Percentiles rank a stretch among this genome's conserved stretches.
Conservation (phyloP, 768 basidiomycete genomes). For the Pleurotus cornucopiae region DNA sequence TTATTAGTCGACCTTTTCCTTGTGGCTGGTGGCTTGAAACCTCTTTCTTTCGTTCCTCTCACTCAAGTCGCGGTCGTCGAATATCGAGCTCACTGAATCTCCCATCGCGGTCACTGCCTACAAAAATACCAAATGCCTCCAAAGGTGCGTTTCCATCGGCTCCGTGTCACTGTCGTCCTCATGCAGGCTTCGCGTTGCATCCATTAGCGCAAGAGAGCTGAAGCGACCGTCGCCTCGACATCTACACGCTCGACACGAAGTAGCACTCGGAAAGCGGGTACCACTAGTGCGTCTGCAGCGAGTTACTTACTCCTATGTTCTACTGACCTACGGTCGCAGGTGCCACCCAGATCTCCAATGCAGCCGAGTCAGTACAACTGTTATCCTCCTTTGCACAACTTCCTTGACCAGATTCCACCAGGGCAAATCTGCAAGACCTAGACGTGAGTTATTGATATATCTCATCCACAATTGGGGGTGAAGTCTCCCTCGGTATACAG, state of each 20-base stretch:
- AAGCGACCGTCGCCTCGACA: slow-evolving; percentile 22
- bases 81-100: too few relatives aligned
- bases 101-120: too few relatives aligned
- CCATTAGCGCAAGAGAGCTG: slow-evolving; percentile 56
- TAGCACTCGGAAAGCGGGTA: slow-evolving; percentile 30
- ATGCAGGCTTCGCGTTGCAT: too few relatives aligned
- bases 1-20: too few relatives aligned
- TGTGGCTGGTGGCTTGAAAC: too few relatives aligned
- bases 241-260: slow-evolving; percentile 44
- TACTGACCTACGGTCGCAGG: slow-evolving; percentile 13
- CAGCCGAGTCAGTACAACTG: slow-evolving; percentile 6
- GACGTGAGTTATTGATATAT: not conserved
- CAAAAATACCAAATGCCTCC: slow-evolving; percentile 26
- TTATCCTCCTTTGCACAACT: not conserved
- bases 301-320: slow-evolving; percentile 11
- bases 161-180: too few relatives aligned
- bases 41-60: too few relatives aligned
- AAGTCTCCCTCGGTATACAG: slow-evolving; percentile 1
- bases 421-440: not conserved
- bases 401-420: not conserved
- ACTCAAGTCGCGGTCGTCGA: too few relatives aligned
- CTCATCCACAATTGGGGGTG: too few relatives aligned
- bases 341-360: slow-evolving; percentile 18
- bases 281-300: slow-evolving; percentile 10
- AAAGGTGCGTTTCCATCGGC: slow-evolving; percentile 21